phyloP scores from a whole-genome alignment of 176 grass and related monocot species.

The Chrysopogon serrulatus region DNA sequence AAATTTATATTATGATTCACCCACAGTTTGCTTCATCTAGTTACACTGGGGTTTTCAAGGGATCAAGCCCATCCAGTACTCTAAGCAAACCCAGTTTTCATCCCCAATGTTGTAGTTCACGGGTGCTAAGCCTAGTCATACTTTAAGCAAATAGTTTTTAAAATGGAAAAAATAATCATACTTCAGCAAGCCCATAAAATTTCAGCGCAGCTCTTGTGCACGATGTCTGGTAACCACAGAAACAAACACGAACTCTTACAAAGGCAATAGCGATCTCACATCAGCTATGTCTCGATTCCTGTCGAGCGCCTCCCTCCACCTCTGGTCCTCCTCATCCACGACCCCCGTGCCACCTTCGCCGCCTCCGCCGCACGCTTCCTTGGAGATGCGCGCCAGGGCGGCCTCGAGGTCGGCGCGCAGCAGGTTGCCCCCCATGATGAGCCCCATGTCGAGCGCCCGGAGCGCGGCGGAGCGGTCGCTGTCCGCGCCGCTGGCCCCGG shows the following conservation, averaged over 20 bases:
- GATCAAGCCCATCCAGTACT: neutral
- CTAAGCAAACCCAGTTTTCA: neutral
- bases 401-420: constrained; percentile 64
- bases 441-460: constrained; percentile 83
- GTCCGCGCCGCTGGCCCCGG: constrained; percentile 5
- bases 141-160: neutral
- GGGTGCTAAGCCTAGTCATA: neutral
- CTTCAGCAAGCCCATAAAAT: neutral
- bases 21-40: neutral
- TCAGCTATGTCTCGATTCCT: constrained; percentile 57
- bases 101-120: neutral
- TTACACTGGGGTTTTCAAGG: neutral
- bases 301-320: constrained; percentile 60
- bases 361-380: neutral
- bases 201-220: neutral
- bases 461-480: constrained; percentile 47
- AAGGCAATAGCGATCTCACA: constrained; percentile 40
- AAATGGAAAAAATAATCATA: neutral
- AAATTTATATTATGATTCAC: neutral
- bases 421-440: constrained; percentile 87
- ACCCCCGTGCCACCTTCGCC: neutral
- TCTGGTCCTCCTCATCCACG: neutral
- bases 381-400: constrained; percentile 36
- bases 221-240: neutral
- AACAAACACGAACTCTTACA: constrained; percentile 19